A percentile compares a stretch with the other conserved stretches of the same genome.
phyloP scores from a whole-genome alignment of 768 basidiomycete genomes.

The Calocybe cyanea region DNA sequence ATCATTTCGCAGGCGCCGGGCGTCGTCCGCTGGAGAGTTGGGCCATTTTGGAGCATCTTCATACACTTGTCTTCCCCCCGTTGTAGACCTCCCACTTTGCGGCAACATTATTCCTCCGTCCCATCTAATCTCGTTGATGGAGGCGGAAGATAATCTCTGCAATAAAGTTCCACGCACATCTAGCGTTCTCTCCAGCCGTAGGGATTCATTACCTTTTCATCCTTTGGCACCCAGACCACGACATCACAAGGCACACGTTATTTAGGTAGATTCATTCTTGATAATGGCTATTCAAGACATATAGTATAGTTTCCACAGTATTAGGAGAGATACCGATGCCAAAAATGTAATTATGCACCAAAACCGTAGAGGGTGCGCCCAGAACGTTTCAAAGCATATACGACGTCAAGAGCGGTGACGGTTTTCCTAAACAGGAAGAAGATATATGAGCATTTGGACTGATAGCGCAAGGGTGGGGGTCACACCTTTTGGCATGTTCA shows the following conservation, averaged over 20 bases:
- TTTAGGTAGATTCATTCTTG: not conserved
- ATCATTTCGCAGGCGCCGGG: slow-evolving; percentile 33
- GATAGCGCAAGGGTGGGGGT: not conserved
- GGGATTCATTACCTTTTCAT: slow-evolving; percentile 1
- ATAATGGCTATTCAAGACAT: not conserved
- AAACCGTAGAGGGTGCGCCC: slow-evolving; percentile 82
- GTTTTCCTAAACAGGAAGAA: slow-evolving; percentile 50
- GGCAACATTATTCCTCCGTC: slow-evolving; percentile 24
- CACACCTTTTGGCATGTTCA: slow-evolving; percentile 83
- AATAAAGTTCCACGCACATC: not conserved
- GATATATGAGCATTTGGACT: slow-evolving; percentile 7
- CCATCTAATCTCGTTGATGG: slow-evolving; percentile 20
- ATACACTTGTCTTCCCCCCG: not conserved
- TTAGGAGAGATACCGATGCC: not conserved
- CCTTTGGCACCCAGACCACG: slow-evolving; percentile 17
- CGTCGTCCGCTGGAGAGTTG: slow-evolving; percentile 45
- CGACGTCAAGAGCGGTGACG: slow-evolving; percentile 84
- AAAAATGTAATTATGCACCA: slow-evolving; percentile 49
- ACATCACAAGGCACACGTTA: not conserved
- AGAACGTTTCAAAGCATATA: slow-evolving; percentile 70
- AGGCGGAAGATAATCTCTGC: slow-evolving; percentile 5
- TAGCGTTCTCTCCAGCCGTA: not conserved
- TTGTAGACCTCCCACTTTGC: not conserved
- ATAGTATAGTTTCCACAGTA: not conserved
- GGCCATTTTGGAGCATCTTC: slow-evolving; percentile 8